Base-by-base conservation (phyloP, 108 stramenopile genomes). In the Skeletonema menzelii region DNA sequence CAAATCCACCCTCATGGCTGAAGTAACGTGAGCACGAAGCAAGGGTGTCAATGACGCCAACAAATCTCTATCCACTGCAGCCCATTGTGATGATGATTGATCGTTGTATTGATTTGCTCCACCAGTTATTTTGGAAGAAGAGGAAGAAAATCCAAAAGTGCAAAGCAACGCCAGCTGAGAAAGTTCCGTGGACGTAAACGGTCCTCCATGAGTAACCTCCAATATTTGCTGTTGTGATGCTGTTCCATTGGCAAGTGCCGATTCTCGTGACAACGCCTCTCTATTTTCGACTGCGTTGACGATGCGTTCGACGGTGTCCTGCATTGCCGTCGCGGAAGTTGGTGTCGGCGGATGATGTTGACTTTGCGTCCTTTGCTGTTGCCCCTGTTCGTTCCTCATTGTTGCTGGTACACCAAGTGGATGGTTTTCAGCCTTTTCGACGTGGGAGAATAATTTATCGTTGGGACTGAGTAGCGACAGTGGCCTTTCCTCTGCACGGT, bases 1-100 rank as follows among this genome's bases (percentile, higher is more conserved):
- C 68, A 87, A 69, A 67, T 87, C 82, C 30, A 87, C 56, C 20
- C 56, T 35, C 44, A 65, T 67, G n/a, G 83, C 86, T 5, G 57
- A 56, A 20, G 55, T 49, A 10, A 87, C 81, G 60, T 87, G 86
- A 24, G 35, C n/a, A 28, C 76, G 80, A 11, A 87, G 74, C 69
- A 85, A 64, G 3, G 67, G 27, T 4, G 73, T 61, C 70, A 87
- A 58, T 19, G 76, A 57, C 34, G 73, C 35, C 63, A 87, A 35
- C 15, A 47, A 37, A 58, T 87, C 86, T 3, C 34, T 79, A 53
- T 85, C 84, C 2, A 87, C 73, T 11, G 32, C 31, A 3, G 82
- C 70, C 74, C 82, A 87, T 30, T 22, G 49, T 22, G 22, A 24
- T 24, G 49, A 53, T 22, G 38, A 69, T 28, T 26, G n/a, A n/a